phyloP scores from a whole-genome alignment of 192 early-diverging fungal genomes.

The Coemansia sp. region DNA sequence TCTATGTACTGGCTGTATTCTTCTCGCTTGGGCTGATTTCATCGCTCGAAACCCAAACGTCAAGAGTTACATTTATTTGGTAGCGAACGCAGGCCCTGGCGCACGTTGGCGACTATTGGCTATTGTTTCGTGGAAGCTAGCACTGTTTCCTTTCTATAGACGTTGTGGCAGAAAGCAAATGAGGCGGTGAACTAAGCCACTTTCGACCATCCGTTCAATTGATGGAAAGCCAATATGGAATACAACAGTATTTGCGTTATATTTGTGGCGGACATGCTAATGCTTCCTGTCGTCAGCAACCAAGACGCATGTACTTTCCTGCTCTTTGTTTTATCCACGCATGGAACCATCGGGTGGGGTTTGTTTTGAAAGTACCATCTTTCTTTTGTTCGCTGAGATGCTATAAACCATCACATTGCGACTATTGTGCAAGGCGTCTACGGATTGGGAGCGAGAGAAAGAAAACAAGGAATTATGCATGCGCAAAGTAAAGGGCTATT shows the following conservation, averaged over 20 bases:
- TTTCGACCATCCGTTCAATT: background rate
- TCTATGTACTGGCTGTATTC: too few species aligned
- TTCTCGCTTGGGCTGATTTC: too few species aligned
- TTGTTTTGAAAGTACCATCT: background rate
- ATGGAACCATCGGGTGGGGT: background rate
- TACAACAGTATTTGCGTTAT: background rate
- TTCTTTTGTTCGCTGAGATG: background rate
- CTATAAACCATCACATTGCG: background rate
- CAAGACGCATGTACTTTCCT: background rate
- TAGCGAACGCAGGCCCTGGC: background rate
- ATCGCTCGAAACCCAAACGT: too few species aligned
- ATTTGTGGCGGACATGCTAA: constrained; percentile 5
- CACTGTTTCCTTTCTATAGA: background rate
- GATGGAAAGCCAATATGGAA: background rate
- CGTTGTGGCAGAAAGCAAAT: background rate
- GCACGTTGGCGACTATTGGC: background rate
- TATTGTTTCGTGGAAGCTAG: too few species aligned
- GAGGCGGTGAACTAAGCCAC: background rate
- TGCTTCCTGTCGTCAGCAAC: background rate
- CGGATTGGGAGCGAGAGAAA: background rate
- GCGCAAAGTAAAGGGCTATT: background rate
- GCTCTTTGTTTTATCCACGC: background rate
- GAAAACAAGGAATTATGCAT: background rate
- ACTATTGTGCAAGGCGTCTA: constrained; percentile 1
- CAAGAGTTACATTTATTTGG: too few species aligned